phyloP scores from a whole-genome alignment of 2,329 filamentous ascomycete genomes.

The Colletotrichum sp. region DNA sequence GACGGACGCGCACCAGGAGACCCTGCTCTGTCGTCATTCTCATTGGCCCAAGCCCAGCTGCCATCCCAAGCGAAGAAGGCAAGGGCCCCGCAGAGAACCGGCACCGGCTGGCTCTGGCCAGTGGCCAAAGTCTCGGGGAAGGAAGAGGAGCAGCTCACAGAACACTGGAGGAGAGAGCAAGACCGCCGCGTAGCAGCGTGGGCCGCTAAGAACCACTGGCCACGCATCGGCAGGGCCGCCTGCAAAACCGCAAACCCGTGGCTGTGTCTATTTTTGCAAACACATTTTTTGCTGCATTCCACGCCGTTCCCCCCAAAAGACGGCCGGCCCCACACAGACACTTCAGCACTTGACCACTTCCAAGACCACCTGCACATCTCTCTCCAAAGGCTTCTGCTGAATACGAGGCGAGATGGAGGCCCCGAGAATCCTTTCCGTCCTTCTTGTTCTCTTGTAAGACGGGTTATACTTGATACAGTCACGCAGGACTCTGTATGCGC shows the following conservation, averaged over 20 bases:
- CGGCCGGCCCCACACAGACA: not conserved
- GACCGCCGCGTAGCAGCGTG: not conserved
- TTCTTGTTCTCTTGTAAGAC: not conserved
- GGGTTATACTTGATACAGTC: not conserved
- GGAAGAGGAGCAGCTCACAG: not conserved
- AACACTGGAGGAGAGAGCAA: not conserved
- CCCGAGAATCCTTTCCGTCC: not conserved
- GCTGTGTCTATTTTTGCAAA: conserved; percentile 21
- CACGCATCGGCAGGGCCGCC: conserved; percentile 8
- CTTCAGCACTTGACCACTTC: not conserved
- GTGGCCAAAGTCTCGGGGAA: not conserved
- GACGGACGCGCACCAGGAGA: not conserved
- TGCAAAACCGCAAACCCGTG: not conserved
- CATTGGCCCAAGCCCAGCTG: not conserved
- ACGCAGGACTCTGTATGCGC: not conserved
- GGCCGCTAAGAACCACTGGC: not conserved
- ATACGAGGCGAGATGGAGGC: conserved; percentile 8
- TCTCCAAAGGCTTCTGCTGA: not conserved
- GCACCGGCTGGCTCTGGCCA: not conserved
- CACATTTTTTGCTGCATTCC: not conserved
- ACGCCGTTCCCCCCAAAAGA: not conserved
- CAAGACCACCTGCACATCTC: not conserved
- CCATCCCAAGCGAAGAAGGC: not conserved
- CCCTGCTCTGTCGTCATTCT: not conserved
- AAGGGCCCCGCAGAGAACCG: not conserved